Conservation (phyloP, 2,329 filamentous ascomycete species). For the Penicillium concentricum region DNA sequence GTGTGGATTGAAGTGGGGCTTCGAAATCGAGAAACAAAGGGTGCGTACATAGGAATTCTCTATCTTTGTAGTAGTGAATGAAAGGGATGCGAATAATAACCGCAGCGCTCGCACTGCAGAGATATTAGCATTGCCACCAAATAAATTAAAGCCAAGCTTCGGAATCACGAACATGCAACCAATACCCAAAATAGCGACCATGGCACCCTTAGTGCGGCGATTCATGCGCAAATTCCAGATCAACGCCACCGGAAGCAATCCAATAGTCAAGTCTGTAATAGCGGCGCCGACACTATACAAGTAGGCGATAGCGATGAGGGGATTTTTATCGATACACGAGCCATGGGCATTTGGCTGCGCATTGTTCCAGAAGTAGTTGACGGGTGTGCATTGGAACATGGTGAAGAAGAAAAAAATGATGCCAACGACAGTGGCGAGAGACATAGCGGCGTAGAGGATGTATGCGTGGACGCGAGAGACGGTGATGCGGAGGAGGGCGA, state of each 20-base stretch:
- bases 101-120: slow-evolving; percentile 26
- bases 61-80: slow-evolving; percentile 16
- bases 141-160: slow-evolving; percentile 9
- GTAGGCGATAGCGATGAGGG: slow-evolving; percentile 54
- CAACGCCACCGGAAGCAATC: slow-evolving; percentile 53
- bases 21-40: background rate
- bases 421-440: slow-evolving; percentile 44
- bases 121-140: slow-evolving; percentile 7
- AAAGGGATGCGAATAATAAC: slow-evolving; percentile 28
- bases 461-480: slow-evolving; percentile 45
- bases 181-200: slow-evolving; percentile 53
- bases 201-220: slow-evolving; percentile 49
- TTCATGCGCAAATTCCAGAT: slow-evolving; percentile 58
- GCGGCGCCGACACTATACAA: slow-evolving; percentile 49
- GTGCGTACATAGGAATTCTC: slow-evolving; percentile 27
- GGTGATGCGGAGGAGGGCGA: slow-evolving; percentile 53
- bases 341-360: slow-evolving; percentile 24
- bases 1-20: no score
- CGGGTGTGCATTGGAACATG: slow-evolving; percentile 52
- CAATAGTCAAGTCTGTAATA: slow-evolving; percentile 52
- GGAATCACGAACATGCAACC: slow-evolving; percentile 47
- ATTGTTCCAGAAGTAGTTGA: slow-evolving; percentile 51
- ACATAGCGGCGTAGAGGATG: slow-evolving; percentile 48
- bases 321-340: slow-evolving; percentile 42
- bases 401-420: slow-evolving; percentile 50